Percentiles rank a stretch among this genome's conserved stretches.
These are phyloP conservation scores for Suhomyces sp. DNA, from an alignment of 805 yeast species.

Conservation along the genomic window DNA sequence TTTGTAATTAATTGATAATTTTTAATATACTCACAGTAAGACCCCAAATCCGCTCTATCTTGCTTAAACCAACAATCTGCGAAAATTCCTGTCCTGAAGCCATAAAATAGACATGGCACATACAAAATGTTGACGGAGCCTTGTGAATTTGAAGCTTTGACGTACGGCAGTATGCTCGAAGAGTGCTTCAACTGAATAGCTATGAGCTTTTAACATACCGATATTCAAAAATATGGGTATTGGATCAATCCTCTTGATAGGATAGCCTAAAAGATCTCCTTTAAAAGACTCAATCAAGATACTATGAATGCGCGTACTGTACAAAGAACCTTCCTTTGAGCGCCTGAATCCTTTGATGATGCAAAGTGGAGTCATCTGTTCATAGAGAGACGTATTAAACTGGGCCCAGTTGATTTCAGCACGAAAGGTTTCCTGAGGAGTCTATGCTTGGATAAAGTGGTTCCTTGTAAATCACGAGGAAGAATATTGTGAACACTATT, in stretches of 20 bases:
- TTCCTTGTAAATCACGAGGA: background rate
- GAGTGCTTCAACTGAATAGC: background rate
- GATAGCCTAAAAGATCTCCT: conserved; percentile 4
- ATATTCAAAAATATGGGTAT: conserved; percentile 1
- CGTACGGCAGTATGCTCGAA: background rate
- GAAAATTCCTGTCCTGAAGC: background rate
- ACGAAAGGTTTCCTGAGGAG: conserved; percentile 5
- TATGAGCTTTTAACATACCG: conserved; percentile 4
- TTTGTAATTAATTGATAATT: background rate
- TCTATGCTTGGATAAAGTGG: background rate
- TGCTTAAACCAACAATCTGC: background rate
- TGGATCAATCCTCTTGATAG: conserved; percentile 8
- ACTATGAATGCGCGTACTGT: background rate
- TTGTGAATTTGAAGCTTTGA: background rate
- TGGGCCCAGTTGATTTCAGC: background rate
- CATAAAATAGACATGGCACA: background rate
- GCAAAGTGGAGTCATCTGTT: background rate
- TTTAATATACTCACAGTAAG: conserved; percentile 1
- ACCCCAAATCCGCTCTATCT: conserved; percentile 4
- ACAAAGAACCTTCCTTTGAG: background rate
- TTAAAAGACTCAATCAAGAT: background rate
- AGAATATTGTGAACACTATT: background rate
- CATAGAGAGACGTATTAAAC: background rate
- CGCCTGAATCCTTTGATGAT: background rate
- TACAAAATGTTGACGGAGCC: background rate